Evolutionary conservation across 2,329 filamentous ascomycete genomes (phyloP).

Genomic region (Raffaelea albimanens): DNA sequence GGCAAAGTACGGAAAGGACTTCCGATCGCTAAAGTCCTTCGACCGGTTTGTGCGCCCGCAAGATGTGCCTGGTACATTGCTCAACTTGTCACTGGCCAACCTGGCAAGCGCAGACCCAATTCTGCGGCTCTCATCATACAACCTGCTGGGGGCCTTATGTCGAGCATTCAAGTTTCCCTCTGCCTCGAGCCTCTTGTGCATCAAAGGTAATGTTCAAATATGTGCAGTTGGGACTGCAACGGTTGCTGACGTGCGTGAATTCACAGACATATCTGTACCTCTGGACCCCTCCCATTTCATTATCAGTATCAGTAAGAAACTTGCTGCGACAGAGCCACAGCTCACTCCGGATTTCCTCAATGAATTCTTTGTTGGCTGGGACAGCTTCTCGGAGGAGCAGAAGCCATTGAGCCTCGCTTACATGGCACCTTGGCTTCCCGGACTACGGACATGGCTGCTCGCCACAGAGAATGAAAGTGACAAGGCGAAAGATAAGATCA

Average conservation of each 20-base stretch:
- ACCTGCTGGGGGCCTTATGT: conserved; percentile 56
- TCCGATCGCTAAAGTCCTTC: conserved; percentile 48
- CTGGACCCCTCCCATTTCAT: conserved; percentile 55
- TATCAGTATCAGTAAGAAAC: conserved; percentile 53
- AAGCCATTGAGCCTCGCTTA: conserved; percentile 58
- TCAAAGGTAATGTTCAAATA: conserved; percentile 38
- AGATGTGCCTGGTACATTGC: conserved; percentile 59
- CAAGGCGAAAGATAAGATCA: conserved; percentile 56
- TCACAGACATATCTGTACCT: conserved; percentile 51
- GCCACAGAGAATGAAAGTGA: conserved; percentile 52
- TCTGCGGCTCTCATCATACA: conserved; percentile 56
- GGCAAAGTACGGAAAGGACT: conserved; percentile 55
- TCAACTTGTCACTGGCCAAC: conserved; percentile 60
- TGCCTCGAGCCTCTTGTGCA: conserved; percentile 50
- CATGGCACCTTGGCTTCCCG: conserved; percentile 60
- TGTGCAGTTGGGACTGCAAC: no score
- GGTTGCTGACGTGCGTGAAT: not conserved
- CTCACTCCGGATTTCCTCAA: conserved; percentile 60
- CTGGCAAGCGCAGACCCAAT: conserved; percentile 51
- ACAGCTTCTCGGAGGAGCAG: conserved; percentile 58
- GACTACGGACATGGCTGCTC: conserved; percentile 50
- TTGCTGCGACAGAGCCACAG: conserved; percentile 55
- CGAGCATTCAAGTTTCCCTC: conserved; percentile 58
- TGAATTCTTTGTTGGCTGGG: conserved; percentile 67
- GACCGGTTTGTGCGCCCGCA: conserved; percentile 60